Conservation (phyloP, 768 basidiomycete genomes). For the Saitozyma sp. region DNA sequence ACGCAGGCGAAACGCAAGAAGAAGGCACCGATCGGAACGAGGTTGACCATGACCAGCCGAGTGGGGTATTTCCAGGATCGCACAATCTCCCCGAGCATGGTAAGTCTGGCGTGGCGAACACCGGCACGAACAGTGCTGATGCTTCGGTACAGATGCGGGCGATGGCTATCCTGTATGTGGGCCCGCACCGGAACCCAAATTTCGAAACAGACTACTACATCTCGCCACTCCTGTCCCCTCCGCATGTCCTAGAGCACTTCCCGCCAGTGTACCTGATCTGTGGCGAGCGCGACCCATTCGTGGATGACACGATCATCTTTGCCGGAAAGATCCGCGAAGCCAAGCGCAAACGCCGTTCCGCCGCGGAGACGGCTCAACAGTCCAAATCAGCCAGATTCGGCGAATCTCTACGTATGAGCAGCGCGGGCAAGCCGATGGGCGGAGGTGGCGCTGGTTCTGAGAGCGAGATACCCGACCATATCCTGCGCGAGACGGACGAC, state of each 20-base stretch:
- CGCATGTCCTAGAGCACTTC: slow-evolving; percentile 80
- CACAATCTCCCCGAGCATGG: slow-evolving; percentile 94
- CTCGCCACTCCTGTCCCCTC: slow-evolving; percentile 88
- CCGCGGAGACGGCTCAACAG: slow-evolving; percentile 65
- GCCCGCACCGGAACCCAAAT: slow-evolving; percentile 89
- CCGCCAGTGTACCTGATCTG: slow-evolving; percentile 85
- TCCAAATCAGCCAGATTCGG: slow-evolving; percentile 66
- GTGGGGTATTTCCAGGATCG: slow-evolving; percentile 91
- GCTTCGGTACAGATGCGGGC: slow-evolving; percentile 82
- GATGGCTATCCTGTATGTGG: slow-evolving; percentile 97
- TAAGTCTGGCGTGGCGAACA: slow-evolving; percentile 54
- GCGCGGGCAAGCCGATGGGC: slow-evolving; percentile 4
- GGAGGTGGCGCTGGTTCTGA: background rate
- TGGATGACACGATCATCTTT: slow-evolving; percentile 96
- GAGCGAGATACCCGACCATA: slow-evolving; percentile 37
- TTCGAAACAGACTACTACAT: slow-evolving; percentile 93
- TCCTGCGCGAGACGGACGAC: slow-evolving; percentile 65
- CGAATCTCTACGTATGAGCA: slow-evolving; percentile 66
- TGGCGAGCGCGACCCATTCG: slow-evolving; percentile 92
- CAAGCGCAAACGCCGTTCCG: slow-evolving; percentile 75
- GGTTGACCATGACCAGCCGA: slow-evolving; percentile 91
- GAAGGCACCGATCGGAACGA: slow-evolving; percentile 69
- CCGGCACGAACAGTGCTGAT: slow-evolving; percentile 9
- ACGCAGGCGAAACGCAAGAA: slow-evolving; percentile 53
- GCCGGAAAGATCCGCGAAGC: slow-evolving; percentile 93